phyloP scores from a whole-genome alignment of 768 basidiomycete genomes.

The Lentinula sp. region DNA sequence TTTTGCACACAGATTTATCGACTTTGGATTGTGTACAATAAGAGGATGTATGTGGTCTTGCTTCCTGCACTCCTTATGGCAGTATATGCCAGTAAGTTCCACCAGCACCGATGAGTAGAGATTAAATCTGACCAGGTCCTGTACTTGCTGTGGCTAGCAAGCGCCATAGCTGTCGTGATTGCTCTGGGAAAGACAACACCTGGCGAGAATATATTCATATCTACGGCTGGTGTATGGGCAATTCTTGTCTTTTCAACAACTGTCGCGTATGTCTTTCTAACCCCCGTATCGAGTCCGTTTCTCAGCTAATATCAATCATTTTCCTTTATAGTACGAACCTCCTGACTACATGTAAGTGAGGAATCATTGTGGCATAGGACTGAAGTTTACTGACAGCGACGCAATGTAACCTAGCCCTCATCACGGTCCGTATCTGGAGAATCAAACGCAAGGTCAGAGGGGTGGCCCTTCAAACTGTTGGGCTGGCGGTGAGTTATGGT shows the following conservation, averaged over 20 bases:
- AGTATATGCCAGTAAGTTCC: background rate
- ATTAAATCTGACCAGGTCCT: background rate
- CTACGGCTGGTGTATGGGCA: background rate
- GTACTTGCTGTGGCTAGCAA: background rate
- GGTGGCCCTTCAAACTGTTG: background rate
- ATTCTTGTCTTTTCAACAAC: background rate
- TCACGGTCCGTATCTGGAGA: background rate
- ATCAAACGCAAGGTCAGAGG: background rate
- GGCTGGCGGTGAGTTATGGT: background rate
- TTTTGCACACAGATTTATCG: background rate
- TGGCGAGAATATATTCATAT: constrained; percentile 1
- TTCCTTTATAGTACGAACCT: background rate
- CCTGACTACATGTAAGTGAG: background rate
- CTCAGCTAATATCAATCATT: background rate
- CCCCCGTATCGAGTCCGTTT: background rate
- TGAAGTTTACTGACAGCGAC: background rate
- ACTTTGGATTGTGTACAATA: background rate
- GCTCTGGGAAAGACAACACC: background rate
- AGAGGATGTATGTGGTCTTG: background rate
- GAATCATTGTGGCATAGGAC: background rate
- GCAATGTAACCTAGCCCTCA: background rate
- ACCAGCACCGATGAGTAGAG: background rate
- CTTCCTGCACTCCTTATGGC: background rate
- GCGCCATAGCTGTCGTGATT: background rate
- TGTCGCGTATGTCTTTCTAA: background rate